Base-by-base conservation (phyloP, 208 protist genomes). In the Plasmodiophora brassicae region DNA sequence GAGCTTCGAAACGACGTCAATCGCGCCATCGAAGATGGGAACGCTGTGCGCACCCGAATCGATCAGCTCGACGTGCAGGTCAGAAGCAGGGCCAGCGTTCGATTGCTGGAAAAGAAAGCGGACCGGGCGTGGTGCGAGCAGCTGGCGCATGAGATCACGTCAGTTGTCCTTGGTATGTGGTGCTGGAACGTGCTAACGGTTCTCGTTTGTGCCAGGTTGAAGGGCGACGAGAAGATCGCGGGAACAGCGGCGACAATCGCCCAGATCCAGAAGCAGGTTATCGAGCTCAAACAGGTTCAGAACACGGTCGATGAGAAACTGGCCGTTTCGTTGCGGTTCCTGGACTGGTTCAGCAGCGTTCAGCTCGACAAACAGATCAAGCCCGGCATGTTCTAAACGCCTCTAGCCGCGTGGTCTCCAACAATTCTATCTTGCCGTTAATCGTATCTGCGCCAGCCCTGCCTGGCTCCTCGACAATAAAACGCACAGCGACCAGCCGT, bases 281-380 rank as follows among this genome's bases (percentile, higher is more conserved):
- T 78, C 10, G 65, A 78, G n/a, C 41, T 78, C 32, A 78, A 78
- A 32, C 32, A 38, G 5, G 5, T 78, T 14, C 65, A 78, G n/a
- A 78, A 78, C 65, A 38, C 32, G n/a, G 65, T 78, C 14, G 65
- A 78, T 32, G n/a, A 32, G n/a, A 78, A 78, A 38, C 65, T 78
- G 5, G n/a, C 10, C n/a, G 65, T 78, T 44, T 78, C 65, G n/a
- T 32, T 78, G n/a, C 32, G 41, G 41, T 78, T 78, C n/a, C 65
- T 78, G 5, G 65, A 78, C 41, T 78, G 65, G 65, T 78, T 78
- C 65, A 78, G 65, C 65, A 38, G 32, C n/a, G n/a, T 78, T 78
- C 65, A 78, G 5, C 65, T 78, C 20, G 65, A 78, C 20, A 78
- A 78, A 78, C 65, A 78, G 5, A 78, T 78, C 25, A 25, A 57